Evolutionary conservation across 208 protist species (phyloP).

Genomic region (Trypanosoma rangeli): DNA sequence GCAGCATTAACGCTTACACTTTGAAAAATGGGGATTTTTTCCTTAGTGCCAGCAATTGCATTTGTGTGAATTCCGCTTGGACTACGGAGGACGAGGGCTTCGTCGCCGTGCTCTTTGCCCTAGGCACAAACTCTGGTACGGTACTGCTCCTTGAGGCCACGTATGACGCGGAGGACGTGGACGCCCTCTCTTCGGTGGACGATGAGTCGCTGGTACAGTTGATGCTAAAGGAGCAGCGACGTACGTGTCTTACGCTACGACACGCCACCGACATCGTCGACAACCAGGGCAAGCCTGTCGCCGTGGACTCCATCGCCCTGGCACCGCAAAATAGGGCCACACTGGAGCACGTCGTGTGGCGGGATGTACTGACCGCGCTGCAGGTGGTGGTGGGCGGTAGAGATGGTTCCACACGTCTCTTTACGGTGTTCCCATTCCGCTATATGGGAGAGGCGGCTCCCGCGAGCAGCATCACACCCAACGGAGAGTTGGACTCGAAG

Average conservation of each 20-base stretch:
- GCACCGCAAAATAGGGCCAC: neutral
- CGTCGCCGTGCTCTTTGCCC: slow-evolving; percentile 6
- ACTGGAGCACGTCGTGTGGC: neutral
- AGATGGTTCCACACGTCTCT: slow-evolving; percentile 31
- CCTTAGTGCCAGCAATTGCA: slow-evolving; percentile 15
- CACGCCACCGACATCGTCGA: neutral
- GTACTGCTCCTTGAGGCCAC: slow-evolving; percentile 13
- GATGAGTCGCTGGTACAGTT: neutral
- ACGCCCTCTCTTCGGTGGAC: neutral
- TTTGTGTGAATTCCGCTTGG: neutral
- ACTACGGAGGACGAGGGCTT: neutral
- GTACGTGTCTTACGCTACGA: slow-evolving; percentile 2
- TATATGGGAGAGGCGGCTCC: neutral
- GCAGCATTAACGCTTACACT: neutral
- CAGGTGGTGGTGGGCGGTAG: slow-evolving; percentile 24
- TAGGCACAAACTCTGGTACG: slow-evolving; percentile 13
- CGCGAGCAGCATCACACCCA: neutral
- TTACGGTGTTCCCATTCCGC: slow-evolving; percentile 18
- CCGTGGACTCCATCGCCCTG: slow-evolving; percentile 24
- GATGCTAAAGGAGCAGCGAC: neutral
- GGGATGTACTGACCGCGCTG: slow-evolving; percentile 14
- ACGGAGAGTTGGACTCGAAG: neutral
- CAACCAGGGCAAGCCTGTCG: neutral
- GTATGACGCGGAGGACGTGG: neutral
- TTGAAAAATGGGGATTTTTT: slow-evolving; percentile 35